A percentile compares a stretch with the other conserved stretches of the same genome.
phyloP scores from a whole-genome alignment of 768 basidiomycete genomes.

The Daedaleopsis nitida region DNA sequence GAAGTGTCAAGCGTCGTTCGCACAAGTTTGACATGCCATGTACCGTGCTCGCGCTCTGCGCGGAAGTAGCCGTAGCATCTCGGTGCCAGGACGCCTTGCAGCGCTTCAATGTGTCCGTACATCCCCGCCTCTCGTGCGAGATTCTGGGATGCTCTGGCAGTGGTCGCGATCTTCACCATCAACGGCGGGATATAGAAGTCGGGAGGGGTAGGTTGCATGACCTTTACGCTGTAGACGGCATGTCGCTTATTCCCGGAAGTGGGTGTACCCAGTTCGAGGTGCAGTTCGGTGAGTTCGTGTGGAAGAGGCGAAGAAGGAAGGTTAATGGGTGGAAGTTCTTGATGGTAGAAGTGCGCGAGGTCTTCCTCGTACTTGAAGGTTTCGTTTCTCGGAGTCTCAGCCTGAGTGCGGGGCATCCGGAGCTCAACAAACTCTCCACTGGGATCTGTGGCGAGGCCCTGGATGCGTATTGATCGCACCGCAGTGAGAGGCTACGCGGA shows the following conservation, averaged over 20 bases:
- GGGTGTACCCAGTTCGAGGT: background rate
- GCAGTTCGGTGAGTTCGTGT: background rate
- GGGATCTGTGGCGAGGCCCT: too few relatives aligned
- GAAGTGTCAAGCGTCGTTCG: background rate
- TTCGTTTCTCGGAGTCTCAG: too few relatives aligned
- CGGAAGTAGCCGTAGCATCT: background rate
- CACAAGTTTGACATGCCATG: background rate
- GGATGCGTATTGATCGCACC: too few relatives aligned
- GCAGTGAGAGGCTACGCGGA: too few relatives aligned
- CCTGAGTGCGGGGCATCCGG: too few relatives aligned
- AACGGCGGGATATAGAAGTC: background rate
- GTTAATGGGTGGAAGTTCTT: background rate
- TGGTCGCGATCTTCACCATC: background rate
- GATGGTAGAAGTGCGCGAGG: too few relatives aligned
- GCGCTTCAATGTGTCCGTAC: background rate
- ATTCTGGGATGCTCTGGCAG: background rate
- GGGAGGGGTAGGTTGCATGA: background rate
- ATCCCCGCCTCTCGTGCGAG: background rate
- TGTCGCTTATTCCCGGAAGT: background rate
- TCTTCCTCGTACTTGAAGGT: too few relatives aligned
- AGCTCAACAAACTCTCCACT: too few relatives aligned
- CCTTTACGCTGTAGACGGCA: background rate
- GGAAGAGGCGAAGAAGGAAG: background rate
- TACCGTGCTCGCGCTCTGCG: background rate
- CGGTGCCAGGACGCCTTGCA: background rate